Base-by-base conservation (phyloP, 2,329 filamentous ascomycete species). In the Xylariaceae sp. region DNA sequence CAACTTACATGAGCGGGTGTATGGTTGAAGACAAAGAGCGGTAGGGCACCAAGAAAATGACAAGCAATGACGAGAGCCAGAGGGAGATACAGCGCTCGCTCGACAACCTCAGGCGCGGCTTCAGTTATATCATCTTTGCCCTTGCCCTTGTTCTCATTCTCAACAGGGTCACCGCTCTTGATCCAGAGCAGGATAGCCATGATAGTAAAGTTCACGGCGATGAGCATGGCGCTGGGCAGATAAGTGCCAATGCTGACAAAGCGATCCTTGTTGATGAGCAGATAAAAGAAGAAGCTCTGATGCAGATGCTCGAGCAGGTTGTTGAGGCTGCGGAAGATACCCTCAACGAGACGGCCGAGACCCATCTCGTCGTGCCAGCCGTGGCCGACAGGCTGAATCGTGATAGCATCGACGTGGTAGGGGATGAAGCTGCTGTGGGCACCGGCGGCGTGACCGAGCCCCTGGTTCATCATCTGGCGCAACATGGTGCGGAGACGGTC, bases 191-290 rank as follows among this genome's bases (percentile, higher is more conserved):
- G 84, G 56, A 97, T 92, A 5, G 92, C 89, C 74, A 92, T 95
- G 63, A 98, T 92, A 22, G 88, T 95, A 62, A 97, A 97, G 65
- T 91, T 96, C 35, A 85, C 86, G 2, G 93, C 93, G 46, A 98
- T 78, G 40, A 97, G 70, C 93, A 98, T 98, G n/a, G 93, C 93
- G 57, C 89, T 94, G 0, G 93, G 93, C 3, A 98, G 76, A 62
- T 98, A 98, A 1, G 92, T 98, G 14, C 93, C 93, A 53, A 98
- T 98, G 67, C 91, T 97, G 56, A 97, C 93, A 63, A 98, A 98
- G 10, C 91, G 83, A 59, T 93, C 88, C 22, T 84, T 80, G 55
- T 94, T 85, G 81, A 97, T 90, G 36, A 98, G 76, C 41, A 98
- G 74, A 65, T 98, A 98, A 70, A 98, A 97, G 78, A 98, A 98